Conservation (phyloP, 108 stramenopile species). For the Cylindrotheca closterium region DNA sequence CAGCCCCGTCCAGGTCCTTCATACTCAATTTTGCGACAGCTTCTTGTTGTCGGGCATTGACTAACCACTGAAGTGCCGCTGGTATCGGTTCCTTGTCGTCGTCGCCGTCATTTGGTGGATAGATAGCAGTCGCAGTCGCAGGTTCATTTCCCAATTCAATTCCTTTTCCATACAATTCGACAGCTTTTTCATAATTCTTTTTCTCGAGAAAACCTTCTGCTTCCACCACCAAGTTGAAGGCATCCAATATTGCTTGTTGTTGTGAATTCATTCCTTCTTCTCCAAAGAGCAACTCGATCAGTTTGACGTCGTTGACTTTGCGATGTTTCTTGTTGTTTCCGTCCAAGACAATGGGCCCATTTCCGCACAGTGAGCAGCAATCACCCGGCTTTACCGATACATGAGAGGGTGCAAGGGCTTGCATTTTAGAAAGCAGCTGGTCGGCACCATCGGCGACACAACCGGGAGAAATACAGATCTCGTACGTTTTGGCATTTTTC, state of each 20-base stretch:
- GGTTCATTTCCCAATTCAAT: conserved; percentile 8
- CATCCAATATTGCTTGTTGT: conserved; percentile 6
- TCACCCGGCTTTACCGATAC: conserved; percentile 29
- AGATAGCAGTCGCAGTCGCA: neutral
- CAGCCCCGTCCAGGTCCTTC: conserved; percentile 40
- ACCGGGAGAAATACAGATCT: conserved; percentile 30
- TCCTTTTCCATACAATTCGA: conserved; percentile 21
- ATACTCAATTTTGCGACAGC: neutral
- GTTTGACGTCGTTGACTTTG: conserved; percentile 23
- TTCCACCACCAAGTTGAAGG: conserved; percentile 28
- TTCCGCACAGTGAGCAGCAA: conserved; percentile 49
- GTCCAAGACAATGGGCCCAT: conserved; percentile 47
- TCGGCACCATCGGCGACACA: conserved; percentile 28
- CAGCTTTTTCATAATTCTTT: conserved; percentile 27
- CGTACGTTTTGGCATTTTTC: neutral
- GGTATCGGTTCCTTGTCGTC: neutral
- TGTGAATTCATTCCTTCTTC: conserved; percentile 8
- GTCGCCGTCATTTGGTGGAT: neutral
- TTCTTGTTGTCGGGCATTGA: conserved; percentile 2
- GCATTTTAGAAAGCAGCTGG: conserved; percentile 6
- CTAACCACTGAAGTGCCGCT: conserved; percentile 1
- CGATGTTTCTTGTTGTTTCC: conserved; percentile 25
- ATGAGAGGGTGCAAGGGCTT: conserved; percentile 43
- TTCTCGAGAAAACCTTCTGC: conserved; percentile 16
- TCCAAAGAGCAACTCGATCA: conserved; percentile 26